phyloP scores from a whole-genome alignment of 2,329 filamentous ascomycete species.

The Penicillium sp. region DNA sequence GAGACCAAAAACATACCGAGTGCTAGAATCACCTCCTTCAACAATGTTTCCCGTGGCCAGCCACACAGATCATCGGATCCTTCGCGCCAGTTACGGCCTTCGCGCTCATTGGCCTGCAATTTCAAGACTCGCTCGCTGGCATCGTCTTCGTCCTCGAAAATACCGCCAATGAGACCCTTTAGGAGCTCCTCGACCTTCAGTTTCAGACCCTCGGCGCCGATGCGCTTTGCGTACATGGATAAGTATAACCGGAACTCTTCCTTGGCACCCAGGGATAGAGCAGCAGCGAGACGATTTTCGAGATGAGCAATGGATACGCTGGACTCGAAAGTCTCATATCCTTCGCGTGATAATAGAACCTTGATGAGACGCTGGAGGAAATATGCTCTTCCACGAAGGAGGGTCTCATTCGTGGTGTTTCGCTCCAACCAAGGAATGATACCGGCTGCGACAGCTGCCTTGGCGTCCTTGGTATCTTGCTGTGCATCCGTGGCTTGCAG shows the following conservation, averaged over 20 bases:
- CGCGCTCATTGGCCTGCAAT: slow-evolving; percentile 34
- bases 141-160: slow-evolving; percentile 55
- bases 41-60: slow-evolving; percentile 80
- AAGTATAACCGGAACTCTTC: slow-evolving; percentile 94
- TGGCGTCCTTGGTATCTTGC: slow-evolving; percentile 48
- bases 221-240: slow-evolving; percentile 96
- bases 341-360: slow-evolving; percentile 78
- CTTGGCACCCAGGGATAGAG: slow-evolving; percentile 75
- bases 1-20: slow-evolving; percentile 63
- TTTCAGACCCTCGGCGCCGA: slow-evolving; percentile 83
- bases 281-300: slow-evolving; percentile 89
- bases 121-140: slow-evolving; percentile 40
- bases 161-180: slow-evolving; percentile 72
- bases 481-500: slow-evolving; percentile 70
- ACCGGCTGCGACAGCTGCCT: slow-evolving; percentile 71
- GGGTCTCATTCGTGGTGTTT: slow-evolving; percentile 88
- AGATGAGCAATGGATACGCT: slow-evolving; percentile 90
- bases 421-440: slow-evolving; percentile 91
- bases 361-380: slow-evolving; percentile 91
- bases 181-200: slow-evolving; percentile 91
- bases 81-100: slow-evolving; percentile 46
- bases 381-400: slow-evolving; percentile 88
- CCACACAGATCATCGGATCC: slow-evolving; percentile 73
- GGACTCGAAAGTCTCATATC: slow-evolving; percentile 88
- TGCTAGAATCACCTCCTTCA: slow-evolving; percentile 89